Conservation (phyloP, 768 basidiomycete genomes). For the Leucocoprinus birnbaumii region DNA sequence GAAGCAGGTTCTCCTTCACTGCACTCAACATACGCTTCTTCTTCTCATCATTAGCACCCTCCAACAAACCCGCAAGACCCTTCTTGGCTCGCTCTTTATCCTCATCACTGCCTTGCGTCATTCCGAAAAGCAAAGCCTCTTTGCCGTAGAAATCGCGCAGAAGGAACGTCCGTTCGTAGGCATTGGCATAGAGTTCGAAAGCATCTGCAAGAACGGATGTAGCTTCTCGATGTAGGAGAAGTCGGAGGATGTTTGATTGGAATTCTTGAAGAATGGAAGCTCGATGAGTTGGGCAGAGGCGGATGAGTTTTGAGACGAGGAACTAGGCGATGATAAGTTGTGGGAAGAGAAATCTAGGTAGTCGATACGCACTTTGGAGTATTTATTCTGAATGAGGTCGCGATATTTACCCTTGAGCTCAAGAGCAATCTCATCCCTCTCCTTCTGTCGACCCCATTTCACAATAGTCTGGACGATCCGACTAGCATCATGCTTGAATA, state of each 20-base stretch:
- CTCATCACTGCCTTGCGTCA: conserved; percentile 50
- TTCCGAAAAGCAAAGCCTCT: conserved; percentile 72
- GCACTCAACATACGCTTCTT: conserved; percentile 63
- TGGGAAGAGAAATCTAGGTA: neutral
- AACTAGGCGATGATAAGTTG: conserved; percentile 58
- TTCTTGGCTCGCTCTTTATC: conserved; percentile 64
- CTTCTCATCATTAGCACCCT: conserved; percentile 60
- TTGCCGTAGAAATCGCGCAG: conserved; percentile 90
- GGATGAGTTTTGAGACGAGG: conserved; percentile 76
- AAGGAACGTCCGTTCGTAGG: conserved; percentile 78
- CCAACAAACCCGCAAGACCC: conserved; percentile 67
- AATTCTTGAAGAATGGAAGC: conserved; percentile 77
- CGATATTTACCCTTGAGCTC: conserved; percentile 83
- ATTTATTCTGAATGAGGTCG: conserved; percentile 81
- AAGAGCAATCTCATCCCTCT: conserved; percentile 75
- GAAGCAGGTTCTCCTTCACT: conserved; percentile 70
- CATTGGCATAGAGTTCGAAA: conserved; percentile 84
- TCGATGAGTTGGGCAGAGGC: conserved; percentile 72
- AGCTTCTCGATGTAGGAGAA: conserved; percentile 85
- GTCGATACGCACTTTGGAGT: conserved; percentile 66
- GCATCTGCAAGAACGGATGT: conserved; percentile 82
- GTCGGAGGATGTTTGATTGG: conserved; percentile 67
- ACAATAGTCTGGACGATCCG: conserved; percentile 81
- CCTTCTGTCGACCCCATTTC: conserved; percentile 72
- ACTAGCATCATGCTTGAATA: conserved; percentile 90